Base-by-base conservation (phyloP, 2,329 filamentous ascomycete genomes). In the Eutypa lata region DNA sequence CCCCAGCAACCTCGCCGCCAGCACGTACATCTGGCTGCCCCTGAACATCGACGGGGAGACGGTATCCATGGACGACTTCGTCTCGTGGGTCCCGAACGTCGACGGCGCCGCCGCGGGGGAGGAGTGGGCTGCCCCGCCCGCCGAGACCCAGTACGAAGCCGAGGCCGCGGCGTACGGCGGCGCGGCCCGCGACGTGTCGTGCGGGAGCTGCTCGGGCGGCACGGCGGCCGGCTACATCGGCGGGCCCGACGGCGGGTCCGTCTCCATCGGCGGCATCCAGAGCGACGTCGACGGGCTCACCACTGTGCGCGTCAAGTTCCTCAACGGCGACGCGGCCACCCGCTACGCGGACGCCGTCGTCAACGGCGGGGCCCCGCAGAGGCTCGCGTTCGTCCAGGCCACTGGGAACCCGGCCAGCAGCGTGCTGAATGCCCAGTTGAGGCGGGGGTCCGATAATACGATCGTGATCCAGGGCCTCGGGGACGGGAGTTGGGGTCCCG, bases 21-120 rank as follows among this genome's bases (percentile, higher is more conserved):
- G 77, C 49, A 86, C 83, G 0, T 88, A 88, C 60, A 70, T 88
- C 40, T 88, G 84, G 85, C 73, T 88, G 0, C 85, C 85, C 0
- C 67, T 88, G 0, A 71, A 63, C 3, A 73, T 86, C 54, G 71
- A 71, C 1, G 82, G 80, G 0, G 81, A 73, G 0, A 76, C 70
- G 0, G 79, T 82, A 2, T 74, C 60, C 10, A 73, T 82, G 61
- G 68, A 73, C 50, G 79, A 84, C 65, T 65, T 73, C 24, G 79
- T 81, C 10, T 81, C 78, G 53, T 86, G 83, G 83, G 67, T 79
- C 1, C 70, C 78, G 0, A 66, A 82, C 46, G 69, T 73, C 0
- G 57, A 60, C 2, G 67, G 71, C 1, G 66, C 82, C 46, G 69
- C 73, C 0, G 57, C 60, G 2, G 67, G 70, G 0, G 77, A 78